A percentile compares a stretch with the other conserved stretches of the same genome.
Conservation (phyloP, 2,329 filamentous ascomycete species). For the Aureobasidium sp. region DNA sequence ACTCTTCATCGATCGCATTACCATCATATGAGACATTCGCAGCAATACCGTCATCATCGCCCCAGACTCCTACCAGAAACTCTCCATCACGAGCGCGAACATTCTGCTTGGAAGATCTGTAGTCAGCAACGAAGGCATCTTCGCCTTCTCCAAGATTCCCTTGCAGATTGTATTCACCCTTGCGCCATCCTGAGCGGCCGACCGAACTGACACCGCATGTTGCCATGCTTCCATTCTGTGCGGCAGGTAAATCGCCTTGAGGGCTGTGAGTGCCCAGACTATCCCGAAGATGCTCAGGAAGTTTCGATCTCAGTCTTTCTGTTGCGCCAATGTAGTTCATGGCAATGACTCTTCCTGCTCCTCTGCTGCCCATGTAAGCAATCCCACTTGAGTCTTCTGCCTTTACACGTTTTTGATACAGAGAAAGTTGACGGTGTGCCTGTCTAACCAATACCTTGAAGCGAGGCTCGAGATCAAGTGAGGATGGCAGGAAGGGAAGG, state of each 20-base stretch:
- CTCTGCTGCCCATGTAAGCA: slow-evolving; percentile 30
- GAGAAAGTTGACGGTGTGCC: slow-evolving; percentile 37
- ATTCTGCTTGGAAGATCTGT: slow-evolving; percentile 29
- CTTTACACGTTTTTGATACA: slow-evolving; percentile 39
- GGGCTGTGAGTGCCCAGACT: slow-evolving; percentile 25
- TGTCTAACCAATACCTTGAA: slow-evolving; percentile 34
- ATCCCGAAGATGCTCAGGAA: slow-evolving; percentile 27
- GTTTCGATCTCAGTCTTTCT: slow-evolving; percentile 32
- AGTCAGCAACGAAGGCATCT: slow-evolving; percentile 37
- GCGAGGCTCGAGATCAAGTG: slow-evolving; percentile 31
- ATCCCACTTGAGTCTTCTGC: slow-evolving; percentile 20
- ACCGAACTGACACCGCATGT: slow-evolving; percentile 42
- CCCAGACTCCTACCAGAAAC: slow-evolving; percentile 39
- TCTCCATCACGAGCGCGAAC: slow-evolving; percentile 41
- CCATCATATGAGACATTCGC: slow-evolving; percentile 38
- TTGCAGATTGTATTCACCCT: slow-evolving; percentile 25
- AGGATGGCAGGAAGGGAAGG: slow-evolving; percentile 36
- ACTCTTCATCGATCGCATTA: slow-evolving; percentile 22
- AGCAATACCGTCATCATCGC: slow-evolving; percentile 32
- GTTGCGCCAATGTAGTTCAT: slow-evolving; percentile 37
- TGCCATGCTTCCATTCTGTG: slow-evolving; percentile 28
- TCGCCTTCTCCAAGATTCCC: slow-evolving; percentile 17
- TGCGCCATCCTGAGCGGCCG: slow-evolving; percentile 32
- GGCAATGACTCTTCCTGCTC: slow-evolving; percentile 36
- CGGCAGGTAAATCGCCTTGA: slow-evolving; percentile 33